Base-by-base conservation (phyloP, 2,329 filamentous ascomycete genomes). In the Albophoma yamanashiensis region DNA sequence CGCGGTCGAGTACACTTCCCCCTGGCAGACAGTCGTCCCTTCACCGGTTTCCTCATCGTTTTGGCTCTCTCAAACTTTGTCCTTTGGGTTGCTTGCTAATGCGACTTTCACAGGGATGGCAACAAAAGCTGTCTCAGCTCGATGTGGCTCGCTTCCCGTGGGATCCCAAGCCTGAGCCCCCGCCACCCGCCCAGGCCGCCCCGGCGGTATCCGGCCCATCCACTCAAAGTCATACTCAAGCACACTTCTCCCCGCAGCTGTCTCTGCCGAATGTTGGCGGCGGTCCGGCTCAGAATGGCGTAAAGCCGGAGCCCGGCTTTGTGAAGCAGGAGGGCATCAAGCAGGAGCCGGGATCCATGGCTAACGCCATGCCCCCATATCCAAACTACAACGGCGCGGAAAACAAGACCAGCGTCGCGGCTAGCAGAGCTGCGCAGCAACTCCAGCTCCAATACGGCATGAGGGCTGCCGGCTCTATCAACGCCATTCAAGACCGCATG, bases 131-230 rank as follows among this genome's bases (percentile, higher is more conserved):
- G 42, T 89, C 92, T 1, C 85, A 86, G 66, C 86, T 95, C 65
- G 86, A 89, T 65, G 88, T 97, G 63, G 94, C 94, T 62, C 80
- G 84, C 60, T 97, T 97, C 72, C 93, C 94, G 14, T 99, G 94
- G 94, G 94, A 99, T 71, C 93, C 94, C 52, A 87, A 89, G 70
- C 88, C 89, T 57, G 87, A 89, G 58, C 82, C 84, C n/a, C 65
- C 70, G 20, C 65, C 68, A 27, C 65, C 70, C 64, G 63, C 69
- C 73, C 70, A 76, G 69, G 64, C 75, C 70, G 56, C 71, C 66
- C 63, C 66, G 31, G 60, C 69, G 53, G 62, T 66, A 38, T 53
- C 62, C 36, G 60, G 66, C 34, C 61, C 63, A 17, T n/a, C 60
- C 25, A 58, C 63, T 43, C 67, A 68, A 42, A 61, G 63, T 17